Percentiles rank a stretch among this genome's conserved stretches.
Evolutionary conservation across 768 basidiomycete species (phyloP).

Genomic region (Tricholoma terreum): DNA sequence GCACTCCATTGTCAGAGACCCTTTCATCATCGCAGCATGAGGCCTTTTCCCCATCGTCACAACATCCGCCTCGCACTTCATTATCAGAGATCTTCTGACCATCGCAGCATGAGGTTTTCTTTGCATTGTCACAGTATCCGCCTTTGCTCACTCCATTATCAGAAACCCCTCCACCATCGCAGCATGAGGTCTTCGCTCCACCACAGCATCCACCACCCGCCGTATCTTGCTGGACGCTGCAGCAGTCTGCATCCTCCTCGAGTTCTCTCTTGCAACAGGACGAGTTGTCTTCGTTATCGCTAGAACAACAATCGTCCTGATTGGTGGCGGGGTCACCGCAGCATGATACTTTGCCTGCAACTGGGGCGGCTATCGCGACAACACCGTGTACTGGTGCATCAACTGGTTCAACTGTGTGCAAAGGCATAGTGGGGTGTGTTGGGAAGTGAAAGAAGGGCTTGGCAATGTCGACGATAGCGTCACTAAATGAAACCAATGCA

Average conservation of each 20-base stretch:
- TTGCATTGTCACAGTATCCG: neutral
- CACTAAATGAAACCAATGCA: too few species aligned
- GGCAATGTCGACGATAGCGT: neutral
- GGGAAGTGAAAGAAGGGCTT: neutral
- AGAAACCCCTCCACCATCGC: neutral
- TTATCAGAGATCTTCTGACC: too few species aligned
- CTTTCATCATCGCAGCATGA: too few species aligned
- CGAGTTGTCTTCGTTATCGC: neutral
- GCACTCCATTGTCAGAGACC: too few species aligned
- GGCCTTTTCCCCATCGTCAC: too few species aligned
- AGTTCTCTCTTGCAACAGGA: neutral
- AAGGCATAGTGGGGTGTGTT: neutral
- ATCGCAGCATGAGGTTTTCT: neutral
- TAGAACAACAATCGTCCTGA: neutral
- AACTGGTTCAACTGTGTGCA: neutral
- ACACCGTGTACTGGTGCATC: neutral
- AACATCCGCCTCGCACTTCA: too few species aligned
- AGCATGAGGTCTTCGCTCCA: neutral
- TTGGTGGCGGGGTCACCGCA: neutral
- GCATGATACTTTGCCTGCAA: neutral
- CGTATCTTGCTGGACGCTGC: neutral
- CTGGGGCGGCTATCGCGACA: neutral
- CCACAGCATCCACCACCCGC: neutral
- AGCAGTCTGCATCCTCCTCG: neutral
- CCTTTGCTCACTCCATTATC: neutral